A percentile compares a stretch with the other conserved stretches of the same genome.
phyloP scores from a whole-genome alignment of 495 filamentous ascomycete genomes.

The Tuber aestivum region DNA sequence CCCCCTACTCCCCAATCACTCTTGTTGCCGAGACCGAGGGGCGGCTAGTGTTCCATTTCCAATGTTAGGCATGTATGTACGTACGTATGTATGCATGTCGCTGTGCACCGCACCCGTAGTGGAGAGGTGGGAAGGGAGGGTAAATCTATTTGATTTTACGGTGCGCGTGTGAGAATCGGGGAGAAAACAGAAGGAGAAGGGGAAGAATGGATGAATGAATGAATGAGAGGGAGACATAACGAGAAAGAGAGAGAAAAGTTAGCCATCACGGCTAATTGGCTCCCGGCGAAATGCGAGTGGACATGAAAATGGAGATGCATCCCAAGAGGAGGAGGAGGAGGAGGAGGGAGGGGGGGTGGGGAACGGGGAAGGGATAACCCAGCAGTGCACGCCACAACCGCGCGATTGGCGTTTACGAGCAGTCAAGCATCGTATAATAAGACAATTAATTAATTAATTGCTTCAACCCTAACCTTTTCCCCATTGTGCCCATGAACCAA shows the following conservation, averaged over 20 bases:
- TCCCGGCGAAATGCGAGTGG: not conserved
- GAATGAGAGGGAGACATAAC: not conserved
- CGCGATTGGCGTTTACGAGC: not conserved
- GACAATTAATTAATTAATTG: not conserved
- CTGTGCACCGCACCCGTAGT: not conserved
- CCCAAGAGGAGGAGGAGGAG: not conserved
- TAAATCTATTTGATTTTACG: not conserved
- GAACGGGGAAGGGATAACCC: not conserved
- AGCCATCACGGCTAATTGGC: not conserved
- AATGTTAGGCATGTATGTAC: not conserved
- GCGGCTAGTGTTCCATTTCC: not conserved
- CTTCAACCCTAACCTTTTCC: not conserved
- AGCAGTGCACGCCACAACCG: not conserved
- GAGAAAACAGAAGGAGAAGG: not conserved
- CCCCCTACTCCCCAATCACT: not conserved
- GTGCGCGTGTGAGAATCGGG: not conserved
- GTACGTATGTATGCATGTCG: not conserved
- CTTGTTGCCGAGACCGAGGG: not conserved
- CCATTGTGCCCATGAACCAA: not conserved
- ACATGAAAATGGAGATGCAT: no score
- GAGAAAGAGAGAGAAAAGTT: not conserved
- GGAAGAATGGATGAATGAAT: not conserved
- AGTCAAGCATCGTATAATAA: not conserved
- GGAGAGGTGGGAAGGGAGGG: not conserved
- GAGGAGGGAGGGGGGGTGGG: not conserved